Evolutionary conservation across 148 eudicot genomes (phyloP).

Genomic region (Beta vulgaris): DNA sequence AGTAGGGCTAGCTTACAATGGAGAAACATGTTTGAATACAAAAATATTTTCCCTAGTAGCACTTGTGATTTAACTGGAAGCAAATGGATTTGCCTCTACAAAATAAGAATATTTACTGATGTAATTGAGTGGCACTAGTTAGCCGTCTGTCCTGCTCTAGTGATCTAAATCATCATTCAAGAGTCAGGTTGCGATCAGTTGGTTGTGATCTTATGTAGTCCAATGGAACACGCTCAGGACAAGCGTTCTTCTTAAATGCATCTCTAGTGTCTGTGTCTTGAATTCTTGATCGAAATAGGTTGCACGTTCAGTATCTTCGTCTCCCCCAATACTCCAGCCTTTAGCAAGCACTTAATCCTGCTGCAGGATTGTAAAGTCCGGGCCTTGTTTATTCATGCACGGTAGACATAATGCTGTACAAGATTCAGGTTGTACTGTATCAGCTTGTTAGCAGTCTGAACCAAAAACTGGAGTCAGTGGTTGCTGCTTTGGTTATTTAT

Average conservation of each 20-base stretch:
- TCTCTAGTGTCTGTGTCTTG: conserved; percentile 3
- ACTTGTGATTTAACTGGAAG: no score
- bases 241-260: not conserved
- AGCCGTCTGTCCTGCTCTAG: not conserved
- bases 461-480: conserved; percentile 6
- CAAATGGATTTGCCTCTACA: no score
- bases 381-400: not conserved
- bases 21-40: not conserved
- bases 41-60: no score
- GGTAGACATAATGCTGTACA: not conserved
- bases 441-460: not conserved
- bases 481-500: not conserved
- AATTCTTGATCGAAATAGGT: not conserved
- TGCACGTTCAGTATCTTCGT: not conserved
- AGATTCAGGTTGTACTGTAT: not conserved
- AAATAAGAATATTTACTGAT: not conserved
- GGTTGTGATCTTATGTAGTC: not conserved
- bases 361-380: not conserved
- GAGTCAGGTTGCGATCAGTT: not conserved
- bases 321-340: not conserved
- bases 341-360: not conserved
- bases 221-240: not conserved
- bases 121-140: not conserved
- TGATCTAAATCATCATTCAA: conserved; percentile 2
- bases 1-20: not conserved